Evolutionary conservation across 768 basidiomycete genomes (phyloP).

Genomic region (Mrakia blollopis): DNA sequence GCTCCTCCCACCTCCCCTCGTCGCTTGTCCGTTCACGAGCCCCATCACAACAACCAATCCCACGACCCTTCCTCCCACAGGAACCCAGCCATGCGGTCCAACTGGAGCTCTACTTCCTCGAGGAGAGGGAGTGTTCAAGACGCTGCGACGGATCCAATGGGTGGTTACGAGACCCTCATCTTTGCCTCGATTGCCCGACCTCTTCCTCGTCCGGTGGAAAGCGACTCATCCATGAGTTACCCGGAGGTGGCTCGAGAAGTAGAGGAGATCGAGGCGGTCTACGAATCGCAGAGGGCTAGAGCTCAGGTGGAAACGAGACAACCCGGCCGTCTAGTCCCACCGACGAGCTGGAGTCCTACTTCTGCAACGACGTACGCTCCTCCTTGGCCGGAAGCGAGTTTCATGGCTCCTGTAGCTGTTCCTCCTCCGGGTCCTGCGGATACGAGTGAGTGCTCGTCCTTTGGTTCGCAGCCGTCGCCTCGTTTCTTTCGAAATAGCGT

Average conservation of each 20-base stretch:
- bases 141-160: background rate
- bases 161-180: slow-evolving; percentile 11
- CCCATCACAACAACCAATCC: background rate
- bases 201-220: too few relatives aligned
- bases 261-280: too few relatives aligned
- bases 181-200: background rate
- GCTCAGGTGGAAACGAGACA: too few relatives aligned
- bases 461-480: background rate
- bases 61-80: background rate
- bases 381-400: background rate
- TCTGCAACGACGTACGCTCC: background rate
- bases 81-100: background rate
- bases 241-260: too few relatives aligned
- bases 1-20: background rate
- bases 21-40: background rate
- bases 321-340: too few relatives aligned
- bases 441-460: background rate
- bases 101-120: background rate
- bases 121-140: background rate
- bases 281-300: too few relatives aligned
- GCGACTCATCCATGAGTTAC: too few relatives aligned
- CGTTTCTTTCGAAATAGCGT: background rate
- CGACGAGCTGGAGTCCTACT: too few relatives aligned
- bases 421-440: background rate
- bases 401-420: background rate